Base-by-base conservation (phyloP, 495 filamentous ascomycete species). In the Aspergillus taichungensis region DNA sequence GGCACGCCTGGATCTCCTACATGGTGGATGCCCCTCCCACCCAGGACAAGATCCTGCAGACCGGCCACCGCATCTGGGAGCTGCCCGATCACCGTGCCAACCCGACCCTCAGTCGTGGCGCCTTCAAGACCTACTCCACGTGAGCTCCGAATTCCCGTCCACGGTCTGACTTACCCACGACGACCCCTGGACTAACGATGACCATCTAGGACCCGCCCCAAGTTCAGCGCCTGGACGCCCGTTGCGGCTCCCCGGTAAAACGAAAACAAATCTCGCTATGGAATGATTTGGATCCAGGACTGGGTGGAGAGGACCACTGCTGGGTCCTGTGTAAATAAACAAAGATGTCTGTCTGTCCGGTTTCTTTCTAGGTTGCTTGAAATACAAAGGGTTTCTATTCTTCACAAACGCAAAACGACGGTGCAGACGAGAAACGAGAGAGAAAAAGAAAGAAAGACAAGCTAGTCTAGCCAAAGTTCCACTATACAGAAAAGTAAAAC, bases 1-100 rank as follows among this genome's bases (percentile, higher is more conserved):
- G 80, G 90, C 92, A 97, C 66, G 87, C 87, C 14, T 99, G 92
- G 92, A 87, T 97, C 55, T 84, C 86, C 37, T 96, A 99, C 68
- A 68, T 85, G 67, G 83, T 94, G 45, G 89, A 97, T 65, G 83
- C 88, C 61, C 84, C 90, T 18, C 92, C 92, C 5, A 75, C 71
- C 14, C 60, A 79, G 53, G 92, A 99, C 63, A 74, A 83, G 30
- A 53, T 89, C 50, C 51, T 90, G 55, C 75, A 82, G 59, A 72
- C 77, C 24, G 69, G 76, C 43, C 59, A 74, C 32, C 76, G 88
- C 33, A 56, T 64, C 28, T 97, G 90, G 92, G 88, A 94, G 53
- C 61, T 76, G 24, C 71, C 73, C 30, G 78, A 83, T 42, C 89
- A 92, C 60, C 67, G 82, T 37, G 79, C 85, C 38, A 94, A 84